phyloP scores from a whole-genome alignment of 2,329 filamentous ascomycete genomes.

The Colletotrichum musicola region DNA sequence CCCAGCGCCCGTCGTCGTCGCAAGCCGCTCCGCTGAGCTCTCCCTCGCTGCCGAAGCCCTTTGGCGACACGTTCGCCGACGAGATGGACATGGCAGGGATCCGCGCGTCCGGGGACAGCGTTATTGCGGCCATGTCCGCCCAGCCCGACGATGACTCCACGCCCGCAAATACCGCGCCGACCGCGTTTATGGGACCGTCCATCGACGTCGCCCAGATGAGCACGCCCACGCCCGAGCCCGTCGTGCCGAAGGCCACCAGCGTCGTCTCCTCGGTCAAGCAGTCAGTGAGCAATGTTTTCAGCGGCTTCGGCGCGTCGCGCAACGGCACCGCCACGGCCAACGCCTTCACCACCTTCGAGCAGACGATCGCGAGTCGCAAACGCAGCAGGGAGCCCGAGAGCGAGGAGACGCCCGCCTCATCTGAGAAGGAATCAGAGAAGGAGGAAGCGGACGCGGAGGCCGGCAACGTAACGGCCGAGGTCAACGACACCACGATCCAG shows the following conservation, averaged over 20 bases:
- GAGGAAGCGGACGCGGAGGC: neutral
- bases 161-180: neutral
- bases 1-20: slow-evolving; percentile 1
- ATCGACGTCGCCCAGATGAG: neutral
- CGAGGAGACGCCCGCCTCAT: slow-evolving; percentile 10
- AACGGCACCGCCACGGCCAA: slow-evolving; percentile 14
- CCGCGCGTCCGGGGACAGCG: slow-evolving; percentile 15
- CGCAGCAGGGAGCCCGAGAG: slow-evolving; percentile 28
- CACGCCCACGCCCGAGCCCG: slow-evolving; percentile 21
- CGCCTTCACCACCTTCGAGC: slow-evolving; percentile 20
- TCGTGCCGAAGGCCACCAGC: neutral
- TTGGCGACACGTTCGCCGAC: neutral
- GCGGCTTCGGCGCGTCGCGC: slow-evolving; percentile 10
- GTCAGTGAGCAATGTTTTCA: slow-evolving; percentile 11
- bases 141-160: neutral
- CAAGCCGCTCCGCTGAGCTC: slow-evolving; percentile 3
- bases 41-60: slow-evolving; percentile 2
- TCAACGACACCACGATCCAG: slow-evolving; percentile 20
- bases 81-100: slow-evolving; percentile 5
- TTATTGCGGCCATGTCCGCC: neutral
- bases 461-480: slow-evolving; percentile 1
- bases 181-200: neutral
- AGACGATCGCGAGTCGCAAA: slow-evolving; percentile 31
- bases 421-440: neutral
- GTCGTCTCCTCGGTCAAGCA: slow-evolving; percentile 22